These are phyloP conservation scores for Penicillium bialowiezense DNA, from an alignment of 495 filamentous ascomycete genomes.

Conservation along the genomic window DNA sequence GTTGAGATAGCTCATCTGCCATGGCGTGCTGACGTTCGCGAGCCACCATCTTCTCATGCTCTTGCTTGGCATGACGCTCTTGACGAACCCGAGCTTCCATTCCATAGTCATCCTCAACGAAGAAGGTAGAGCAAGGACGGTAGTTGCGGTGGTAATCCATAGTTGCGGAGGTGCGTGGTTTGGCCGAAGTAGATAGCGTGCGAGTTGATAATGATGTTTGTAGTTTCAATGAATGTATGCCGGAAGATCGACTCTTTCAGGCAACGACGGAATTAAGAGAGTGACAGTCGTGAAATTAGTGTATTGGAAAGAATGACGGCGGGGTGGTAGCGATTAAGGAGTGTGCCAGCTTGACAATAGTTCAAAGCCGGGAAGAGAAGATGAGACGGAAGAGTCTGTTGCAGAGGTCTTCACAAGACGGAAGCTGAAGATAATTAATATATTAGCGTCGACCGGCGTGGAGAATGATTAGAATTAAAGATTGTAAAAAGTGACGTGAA, in stretches of 20 bases:
- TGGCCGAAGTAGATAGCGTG: slow-evolving; percentile 1
- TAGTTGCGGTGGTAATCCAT: slow-evolving; percentile 71
- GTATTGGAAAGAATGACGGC: slow-evolving; percentile 49
- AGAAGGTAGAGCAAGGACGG: slow-evolving; percentile 73
- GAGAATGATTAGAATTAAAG: slow-evolving; percentile 16
- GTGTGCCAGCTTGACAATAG: slow-evolving; percentile 44
- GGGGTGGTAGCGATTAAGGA: slow-evolving; percentile 49
- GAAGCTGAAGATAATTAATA: slow-evolving; percentile 46
- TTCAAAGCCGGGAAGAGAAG: slow-evolving; percentile 26
- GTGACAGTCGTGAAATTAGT: slow-evolving; percentile 52
- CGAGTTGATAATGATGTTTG: slow-evolving; percentile 11
- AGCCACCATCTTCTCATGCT: slow-evolving; percentile 69
- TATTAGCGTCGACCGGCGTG: slow-evolving; percentile 25
- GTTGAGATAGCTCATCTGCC: slow-evolving; percentile 78
- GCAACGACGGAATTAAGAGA: slow-evolving; percentile 53
- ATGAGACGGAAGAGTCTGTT: slow-evolving; percentile 35
- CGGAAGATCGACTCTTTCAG: slow-evolving; percentile 36
- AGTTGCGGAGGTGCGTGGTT: slow-evolving; percentile 24
- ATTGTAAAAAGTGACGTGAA: slow-evolving; percentile 14
- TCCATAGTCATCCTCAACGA: slow-evolving; percentile 74
- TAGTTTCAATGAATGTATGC: slow-evolving; percentile 30
- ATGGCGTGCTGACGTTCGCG: slow-evolving; percentile 78
- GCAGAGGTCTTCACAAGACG: slow-evolving; percentile 36
- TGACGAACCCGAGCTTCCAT: slow-evolving; percentile 25
- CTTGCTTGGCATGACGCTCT: slow-evolving; percentile 41